Evolutionary conservation across 2,329 filamentous ascomycete genomes (phyloP).

Genomic region (Ceratocystis variospora): DNA sequence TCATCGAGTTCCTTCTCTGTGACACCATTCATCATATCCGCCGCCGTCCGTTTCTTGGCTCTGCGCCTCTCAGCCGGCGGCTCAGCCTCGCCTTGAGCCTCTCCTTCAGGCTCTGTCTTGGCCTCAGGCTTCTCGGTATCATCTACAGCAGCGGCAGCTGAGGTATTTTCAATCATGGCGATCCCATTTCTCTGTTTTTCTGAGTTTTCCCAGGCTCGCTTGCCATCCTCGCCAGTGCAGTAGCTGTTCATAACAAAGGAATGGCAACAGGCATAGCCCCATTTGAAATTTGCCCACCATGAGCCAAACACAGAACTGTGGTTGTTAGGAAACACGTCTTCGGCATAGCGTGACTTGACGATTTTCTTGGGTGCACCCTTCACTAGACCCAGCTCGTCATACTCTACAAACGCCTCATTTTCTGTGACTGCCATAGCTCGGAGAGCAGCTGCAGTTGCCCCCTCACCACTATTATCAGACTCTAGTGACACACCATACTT

Average conservation of each 20-base stretch:
- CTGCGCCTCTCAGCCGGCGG: constrained; percentile 24
- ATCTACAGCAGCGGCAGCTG: constrained; percentile 1
- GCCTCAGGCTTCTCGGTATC: constrained; percentile 25
- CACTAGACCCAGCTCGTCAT: constrained; percentile 77
- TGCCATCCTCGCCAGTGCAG: constrained; percentile 86
- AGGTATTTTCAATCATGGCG: constrained; percentile 26
- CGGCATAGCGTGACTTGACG: constrained; percentile 79
- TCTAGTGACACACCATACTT: constrained; percentile 91
- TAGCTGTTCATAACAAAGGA: constrained; percentile 93
- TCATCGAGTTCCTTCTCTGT: constrained; percentile 76
- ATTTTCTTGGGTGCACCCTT: constrained; percentile 69
- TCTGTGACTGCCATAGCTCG: constrained; percentile 58
- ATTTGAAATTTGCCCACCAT: constrained; percentile 92
- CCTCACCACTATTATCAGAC: constrained; percentile 35
- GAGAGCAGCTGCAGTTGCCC: constrained; percentile 35
- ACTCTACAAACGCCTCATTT: constrained; percentile 81
- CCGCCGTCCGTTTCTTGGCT: constrained; percentile 52
- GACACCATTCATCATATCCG: constrained; percentile 65
- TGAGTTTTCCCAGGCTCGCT: constrained; percentile 62
- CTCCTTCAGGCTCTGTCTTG: constrained; percentile 22
- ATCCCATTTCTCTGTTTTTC: constrained; percentile 44
- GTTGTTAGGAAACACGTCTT: constrained; percentile 80
- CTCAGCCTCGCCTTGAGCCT: constrained; percentile 24
- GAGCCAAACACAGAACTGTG: constrained; percentile 89
- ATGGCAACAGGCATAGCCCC: constrained; percentile 94